A percentile compares a stretch with the other conserved stretches of the same genome.
phyloP scores from a whole-genome alignment of 2,329 filamentous ascomycete species.

The Magnaporthales sp. region DNA sequence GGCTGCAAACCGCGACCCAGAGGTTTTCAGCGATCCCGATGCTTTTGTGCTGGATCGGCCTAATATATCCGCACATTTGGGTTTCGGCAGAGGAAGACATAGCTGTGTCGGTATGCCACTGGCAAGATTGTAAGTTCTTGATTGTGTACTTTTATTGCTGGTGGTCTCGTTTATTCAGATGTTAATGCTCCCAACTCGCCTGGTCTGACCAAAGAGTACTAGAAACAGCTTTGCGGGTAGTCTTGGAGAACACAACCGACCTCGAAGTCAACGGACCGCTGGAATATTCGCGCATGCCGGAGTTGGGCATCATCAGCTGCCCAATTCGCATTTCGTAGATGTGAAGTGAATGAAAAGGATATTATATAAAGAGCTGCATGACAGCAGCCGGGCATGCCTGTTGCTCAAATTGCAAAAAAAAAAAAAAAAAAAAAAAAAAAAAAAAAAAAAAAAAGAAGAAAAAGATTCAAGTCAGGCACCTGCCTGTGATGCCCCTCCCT shows the following conservation, averaged over 20 bases:
- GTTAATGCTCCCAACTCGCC: too few species aligned
- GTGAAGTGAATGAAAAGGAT: not conserved
- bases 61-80: too few species aligned
- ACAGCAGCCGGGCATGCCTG: not conserved
- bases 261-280: not conserved
- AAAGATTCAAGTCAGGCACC: not conserved
- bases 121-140: too few species aligned
- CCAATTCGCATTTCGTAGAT: not conserved
- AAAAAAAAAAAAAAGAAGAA: not conserved
- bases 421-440: too few species aligned
- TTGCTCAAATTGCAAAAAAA: too few species aligned
- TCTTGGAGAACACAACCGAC: not conserved
- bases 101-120: too few species aligned
- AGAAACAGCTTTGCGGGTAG: not conserved
- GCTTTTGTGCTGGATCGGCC: too few species aligned
- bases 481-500: not conserved
- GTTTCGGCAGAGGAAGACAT: too few species aligned
- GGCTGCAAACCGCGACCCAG: too few species aligned
- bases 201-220: not conserved
- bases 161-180: too few species aligned
- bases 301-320: not conserved
- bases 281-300: not conserved
- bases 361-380: not conserved
- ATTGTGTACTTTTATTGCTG: too few species aligned
- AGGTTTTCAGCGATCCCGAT: too few species aligned